Evolutionary conservation across 2,329 filamentous ascomycete species (phyloP), one percentile per base, ranked within the genome.

Genomic region (Talaromyces sp.): DNA sequence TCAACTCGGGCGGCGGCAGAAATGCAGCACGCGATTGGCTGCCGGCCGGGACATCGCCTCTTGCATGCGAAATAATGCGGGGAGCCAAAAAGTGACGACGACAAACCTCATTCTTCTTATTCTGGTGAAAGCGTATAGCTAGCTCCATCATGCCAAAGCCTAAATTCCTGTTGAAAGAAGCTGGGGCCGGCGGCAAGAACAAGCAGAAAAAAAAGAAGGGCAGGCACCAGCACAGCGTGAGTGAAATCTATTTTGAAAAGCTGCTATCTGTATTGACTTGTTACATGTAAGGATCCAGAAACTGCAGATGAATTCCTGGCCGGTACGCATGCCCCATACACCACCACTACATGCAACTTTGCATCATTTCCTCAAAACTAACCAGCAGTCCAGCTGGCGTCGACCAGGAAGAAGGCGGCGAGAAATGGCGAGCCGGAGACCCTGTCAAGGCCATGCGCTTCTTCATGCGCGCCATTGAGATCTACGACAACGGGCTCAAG

Each of bases 381-480:
- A 59, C 40, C 18, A 23, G 54, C 47, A 30, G 59, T 55, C 23
- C 57, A 82, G 85, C 82, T 28, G 89, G 87, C 10, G 88, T 90
- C 59, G 84, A 87, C 34, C 82, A 86, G 63, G 89, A 92, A 75
- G 87, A 90, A 73, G 86, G 86, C 5, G 89, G 87, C 6, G 87
- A 89, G 64, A 92, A 92, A 81, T 90, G 88, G 86, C 82, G 88
- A 56, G 87, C 83, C 42, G 89, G 89, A 27, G 89, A 92, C 71
- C 82, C 86, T 23, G 83, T 80, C 56, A 91, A 91, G 68, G 83
- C 85, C 4, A 80, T 82, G 65, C 79, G 86, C 54, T 82, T 82
- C 68, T 81, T 81, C 69, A 80, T 86, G 65, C 80, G 87, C 64
- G 89, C 89, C 12, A 82, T 90, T 58, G 83, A 89, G 57, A 80